These are phyloP conservation scores for Schizophyllum amplum DNA, from an alignment of 1,284 basidiomycete genomes.

Conservation along the genomic window DNA sequence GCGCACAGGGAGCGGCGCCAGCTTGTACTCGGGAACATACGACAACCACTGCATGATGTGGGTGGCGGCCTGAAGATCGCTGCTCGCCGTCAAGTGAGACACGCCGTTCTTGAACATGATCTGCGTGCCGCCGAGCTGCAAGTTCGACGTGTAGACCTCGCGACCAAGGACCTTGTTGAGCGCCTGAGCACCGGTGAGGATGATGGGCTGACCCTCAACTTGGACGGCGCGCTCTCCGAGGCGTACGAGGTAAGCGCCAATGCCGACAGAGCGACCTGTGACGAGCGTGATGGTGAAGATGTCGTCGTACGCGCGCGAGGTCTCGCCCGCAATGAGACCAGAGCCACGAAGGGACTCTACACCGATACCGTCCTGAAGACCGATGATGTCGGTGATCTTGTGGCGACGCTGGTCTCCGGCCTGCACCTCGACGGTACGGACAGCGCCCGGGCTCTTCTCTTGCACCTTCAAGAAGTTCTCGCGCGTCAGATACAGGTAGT, in stretches of 20 bases:
- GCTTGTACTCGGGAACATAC: slow-evolving; percentile 82
- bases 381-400: slow-evolving; percentile 96
- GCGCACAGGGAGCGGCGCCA: slow-evolving; percentile 71
- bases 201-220: slow-evolving; percentile 98
- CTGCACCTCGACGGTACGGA: slow-evolving; percentile 81
- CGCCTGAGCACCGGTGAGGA: slow-evolving; percentile 94
- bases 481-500: slow-evolving; percentile 91
- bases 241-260: slow-evolving; percentile 98
- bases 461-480: slow-evolving; percentile 81
- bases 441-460: slow-evolving; percentile 71
- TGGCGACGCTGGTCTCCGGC: slow-evolving; percentile 82
- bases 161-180: slow-evolving; percentile 99
- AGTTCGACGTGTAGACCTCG: slow-evolving; percentile 97
- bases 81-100: slow-evolving; percentile 90
- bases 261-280: slow-evolving; percentile 97
- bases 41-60: slow-evolving; percentile 95
- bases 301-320: slow-evolving; percentile 95
- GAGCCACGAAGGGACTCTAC: slow-evolving; percentile 96
- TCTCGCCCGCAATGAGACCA: slow-evolving; percentile 98
- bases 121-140: slow-evolving; percentile 97
- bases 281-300: slow-evolving; percentile 99
- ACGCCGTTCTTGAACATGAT: slow-evolving; percentile 99
- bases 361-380: slow-evolving; percentile 94
- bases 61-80: slow-evolving; percentile 90
- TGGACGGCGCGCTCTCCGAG: slow-evolving; percentile 97